Evolutionary conservation across 805 yeast species (phyloP).

Genomic region (Maudiozyma bulderi): DNA sequence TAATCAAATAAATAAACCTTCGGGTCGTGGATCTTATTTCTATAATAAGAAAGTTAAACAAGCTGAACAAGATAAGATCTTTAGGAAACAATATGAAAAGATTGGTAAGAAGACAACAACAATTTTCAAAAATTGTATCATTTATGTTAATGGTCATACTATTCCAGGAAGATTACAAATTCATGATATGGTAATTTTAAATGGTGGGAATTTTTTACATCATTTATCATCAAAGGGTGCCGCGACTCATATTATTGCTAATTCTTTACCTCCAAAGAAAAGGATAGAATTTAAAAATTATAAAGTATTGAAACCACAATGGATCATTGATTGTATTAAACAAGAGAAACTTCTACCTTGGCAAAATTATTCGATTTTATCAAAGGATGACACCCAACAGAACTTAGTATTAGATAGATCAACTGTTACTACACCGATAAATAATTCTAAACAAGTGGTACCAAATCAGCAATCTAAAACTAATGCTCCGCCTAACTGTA

Average conservation of each 20-base stretch:
- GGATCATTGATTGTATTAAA: slow-evolving; percentile 64
- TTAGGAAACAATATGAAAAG: slow-evolving; percentile 11
- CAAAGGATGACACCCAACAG: slow-evolving; percentile 47
- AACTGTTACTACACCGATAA: not conserved
- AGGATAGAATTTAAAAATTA: slow-evolving; percentile 51
- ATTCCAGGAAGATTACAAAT: slow-evolving; percentile 66
- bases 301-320: slow-evolving; percentile 70
- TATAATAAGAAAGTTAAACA: slow-evolving; percentile 14
- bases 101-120: slow-evolving; percentile 22
- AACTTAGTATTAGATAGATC: slow-evolving; percentile 22
- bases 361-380: slow-evolving; percentile 43
- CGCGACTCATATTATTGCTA: slow-evolving; percentile 81
- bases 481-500: slow-evolving; percentile 41
- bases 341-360: slow-evolving; percentile 47
- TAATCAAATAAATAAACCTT: not conserved
- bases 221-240: slow-evolving; percentile 59
- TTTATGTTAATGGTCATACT: slow-evolving; percentile 87
- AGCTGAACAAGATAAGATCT: slow-evolving; percentile 15
- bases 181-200: slow-evolving; percentile 56
- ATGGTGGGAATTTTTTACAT: slow-evolving; percentile 75
- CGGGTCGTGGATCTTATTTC: not conserved
- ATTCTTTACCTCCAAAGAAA: slow-evolving; percentile 69
- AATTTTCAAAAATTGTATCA: slow-evolving; percentile 51
- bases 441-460: not conserved
- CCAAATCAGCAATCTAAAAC: not conserved